Conservation (phyloP, 2,329 filamentous ascomycete species). For the Diplocarpon rosae region DNA sequence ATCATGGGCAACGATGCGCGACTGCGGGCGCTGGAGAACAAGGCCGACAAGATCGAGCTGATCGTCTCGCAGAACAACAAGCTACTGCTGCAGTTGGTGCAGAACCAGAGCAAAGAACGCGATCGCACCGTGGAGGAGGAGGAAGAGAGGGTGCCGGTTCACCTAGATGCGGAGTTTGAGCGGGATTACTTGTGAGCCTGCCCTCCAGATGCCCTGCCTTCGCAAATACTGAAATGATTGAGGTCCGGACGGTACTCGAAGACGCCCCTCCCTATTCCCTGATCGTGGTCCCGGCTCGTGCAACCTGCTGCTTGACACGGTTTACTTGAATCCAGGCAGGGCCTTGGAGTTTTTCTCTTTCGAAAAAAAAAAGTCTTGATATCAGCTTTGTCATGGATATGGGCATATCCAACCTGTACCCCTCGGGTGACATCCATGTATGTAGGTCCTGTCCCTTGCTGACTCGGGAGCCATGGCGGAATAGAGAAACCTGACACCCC, state of each 20-base stretch:
- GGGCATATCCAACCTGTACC: too few species aligned
- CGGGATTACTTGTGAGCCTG: slow-evolving; percentile 27
- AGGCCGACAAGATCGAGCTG: slow-evolving; percentile 26
- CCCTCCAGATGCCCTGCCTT: slow-evolving; percentile 4
- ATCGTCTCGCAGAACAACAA: slow-evolving; percentile 27
- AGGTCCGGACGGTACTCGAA: slow-evolving; percentile 25
- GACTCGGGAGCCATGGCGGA: too few species aligned
- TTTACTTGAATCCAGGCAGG: not conserved
- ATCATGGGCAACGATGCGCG: slow-evolving; percentile 27
- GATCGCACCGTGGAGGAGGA: slow-evolving; percentile 23
- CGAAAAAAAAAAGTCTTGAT: too few species aligned
- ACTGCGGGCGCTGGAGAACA: slow-evolving; percentile 23
- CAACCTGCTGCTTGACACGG: not conserved
- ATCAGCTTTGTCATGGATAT: too few species aligned
- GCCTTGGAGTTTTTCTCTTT: too few species aligned
- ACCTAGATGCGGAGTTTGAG: slow-evolving; percentile 28
- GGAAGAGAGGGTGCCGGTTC: slow-evolving; percentile 25
- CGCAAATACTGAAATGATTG: slow-evolving; percentile 18
- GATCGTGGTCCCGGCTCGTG: not conserved
- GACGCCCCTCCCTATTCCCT: slow-evolving; percentile 23
- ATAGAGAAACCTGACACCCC: too few species aligned
- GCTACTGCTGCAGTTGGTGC: slow-evolving; percentile 23
- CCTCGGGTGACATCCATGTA: too few species aligned
- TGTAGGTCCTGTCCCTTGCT: too few species aligned
- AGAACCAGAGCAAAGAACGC: slow-evolving; percentile 21